Percentiles rank a stretch among this genome's conserved stretches.
phyloP scores from a whole-genome alignment of 176 grass and related monocot genomes.

The Neostapfia colusana region DNA sequence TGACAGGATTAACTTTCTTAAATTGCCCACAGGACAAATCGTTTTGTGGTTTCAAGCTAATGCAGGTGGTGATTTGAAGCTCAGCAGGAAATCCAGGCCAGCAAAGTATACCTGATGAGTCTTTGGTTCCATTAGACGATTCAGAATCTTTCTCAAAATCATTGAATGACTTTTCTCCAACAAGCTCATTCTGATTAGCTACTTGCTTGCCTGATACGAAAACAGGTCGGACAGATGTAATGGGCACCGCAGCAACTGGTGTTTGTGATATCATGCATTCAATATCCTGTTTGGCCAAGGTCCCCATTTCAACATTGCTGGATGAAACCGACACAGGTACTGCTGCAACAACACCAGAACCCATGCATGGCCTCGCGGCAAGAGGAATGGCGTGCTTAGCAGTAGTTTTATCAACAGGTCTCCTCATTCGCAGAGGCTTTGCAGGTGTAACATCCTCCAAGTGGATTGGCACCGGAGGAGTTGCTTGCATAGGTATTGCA shows the following conservation, averaged over 20 bases:
- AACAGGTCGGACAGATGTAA: constrained; percentile 30
- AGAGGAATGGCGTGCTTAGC: constrained; percentile 32
- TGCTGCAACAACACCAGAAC: constrained; percentile 45
- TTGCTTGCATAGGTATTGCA: constrained; percentile 33
- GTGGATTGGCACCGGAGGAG: constrained; percentile 37
- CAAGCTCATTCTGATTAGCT: constrained; percentile 21
- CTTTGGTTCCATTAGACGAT: constrained; percentile 34
- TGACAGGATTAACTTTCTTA: constrained; percentile 6
- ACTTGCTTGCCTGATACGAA: constrained; percentile 27
- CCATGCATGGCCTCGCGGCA: constrained; percentile 28
- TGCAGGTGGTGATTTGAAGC: constrained; percentile 19
- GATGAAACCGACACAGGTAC: constrained; percentile 43
- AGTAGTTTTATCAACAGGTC: constrained; percentile 42
- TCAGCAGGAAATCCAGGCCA: constrained; percentile 19
- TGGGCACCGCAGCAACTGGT: constrained; percentile 18
- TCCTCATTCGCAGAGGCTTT: constrained; percentile 58
- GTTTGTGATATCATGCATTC: constrained; percentile 22
- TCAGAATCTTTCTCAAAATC: constrained; percentile 34
- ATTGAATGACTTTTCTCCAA: constrained; percentile 29
- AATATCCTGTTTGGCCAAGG: constrained; percentile 24
- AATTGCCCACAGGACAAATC: not conserved
- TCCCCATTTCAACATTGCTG: constrained; percentile 23
- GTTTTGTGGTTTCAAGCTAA: constrained; percentile 13
- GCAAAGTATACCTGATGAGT: constrained; percentile 47
- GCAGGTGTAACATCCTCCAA: constrained; percentile 57